Evolutionary conservation across 306 rosid species (phyloP).

Genomic region (Quercus ilex): DNA sequence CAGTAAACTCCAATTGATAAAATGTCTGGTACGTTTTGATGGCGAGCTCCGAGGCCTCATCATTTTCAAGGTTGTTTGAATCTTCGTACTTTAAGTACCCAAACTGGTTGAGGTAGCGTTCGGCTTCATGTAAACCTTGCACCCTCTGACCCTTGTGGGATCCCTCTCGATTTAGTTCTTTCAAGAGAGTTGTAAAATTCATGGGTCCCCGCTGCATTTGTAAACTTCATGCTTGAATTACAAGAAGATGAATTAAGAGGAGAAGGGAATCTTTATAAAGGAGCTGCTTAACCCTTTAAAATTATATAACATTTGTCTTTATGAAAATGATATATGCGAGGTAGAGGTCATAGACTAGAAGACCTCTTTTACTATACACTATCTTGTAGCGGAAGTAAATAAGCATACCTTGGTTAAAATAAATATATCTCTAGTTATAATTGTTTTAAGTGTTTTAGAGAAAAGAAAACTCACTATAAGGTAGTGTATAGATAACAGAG

Average conservation of each 20-base stretch:
- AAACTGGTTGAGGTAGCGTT: background rate
- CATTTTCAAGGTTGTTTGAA: too few relatives aligned
- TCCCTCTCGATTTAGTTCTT: background rate
- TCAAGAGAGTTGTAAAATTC: background rate
- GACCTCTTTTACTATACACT: too few relatives aligned
- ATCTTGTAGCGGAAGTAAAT: too few relatives aligned
- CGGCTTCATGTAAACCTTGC: background rate
- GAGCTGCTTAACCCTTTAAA: too few relatives aligned
- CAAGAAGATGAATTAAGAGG: background rate
- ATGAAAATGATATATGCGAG: too few relatives aligned
- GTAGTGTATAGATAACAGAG: too few relatives aligned
- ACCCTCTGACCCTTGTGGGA: background rate
- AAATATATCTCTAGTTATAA: too few relatives aligned
- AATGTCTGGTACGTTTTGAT: background rate
- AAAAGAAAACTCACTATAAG: too few relatives aligned
- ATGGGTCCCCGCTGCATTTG: background rate
- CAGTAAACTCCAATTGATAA: conserved; percentile 6
- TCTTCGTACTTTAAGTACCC: background rate
- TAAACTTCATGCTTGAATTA: background rate
- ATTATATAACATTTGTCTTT: too few relatives aligned
- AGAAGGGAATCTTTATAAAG: background rate
- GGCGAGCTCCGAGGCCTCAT: background rate
- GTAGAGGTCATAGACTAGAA: too few relatives aligned
- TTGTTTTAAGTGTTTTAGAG: too few relatives aligned
- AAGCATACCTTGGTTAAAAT: too few relatives aligned